These are phyloP conservation scores for Termitomyces titanicus DNA, from an alignment of 768 basidiomycete genomes.

Conservation along the genomic window DNA sequence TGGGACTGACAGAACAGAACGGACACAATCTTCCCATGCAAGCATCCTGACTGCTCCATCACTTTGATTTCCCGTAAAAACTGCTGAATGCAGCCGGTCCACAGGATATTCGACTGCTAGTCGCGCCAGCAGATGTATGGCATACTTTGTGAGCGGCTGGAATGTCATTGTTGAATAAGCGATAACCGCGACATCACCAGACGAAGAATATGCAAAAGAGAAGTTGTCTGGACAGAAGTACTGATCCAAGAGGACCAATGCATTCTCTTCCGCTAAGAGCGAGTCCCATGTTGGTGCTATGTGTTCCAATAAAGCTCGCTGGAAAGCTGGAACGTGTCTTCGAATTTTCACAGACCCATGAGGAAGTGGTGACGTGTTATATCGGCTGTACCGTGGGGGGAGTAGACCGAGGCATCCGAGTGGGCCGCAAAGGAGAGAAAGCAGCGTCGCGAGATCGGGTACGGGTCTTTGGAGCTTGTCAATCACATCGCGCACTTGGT, in stretches of 20 bases:
- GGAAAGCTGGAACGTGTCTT: slow-evolving; percentile 53
- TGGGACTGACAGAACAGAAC: slow-evolving; percentile 62
- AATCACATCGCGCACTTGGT: slow-evolving; percentile 36
- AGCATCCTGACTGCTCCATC: slow-evolving; percentile 25
- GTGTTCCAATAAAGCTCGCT: slow-evolving; percentile 58
- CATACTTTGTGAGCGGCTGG: slow-evolving; percentile 42
- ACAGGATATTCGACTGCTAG: slow-evolving; percentile 64
- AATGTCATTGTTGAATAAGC: slow-evolving; percentile 68
- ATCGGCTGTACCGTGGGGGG: slow-evolving; percentile 49
- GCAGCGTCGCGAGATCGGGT: slow-evolving; percentile 45
- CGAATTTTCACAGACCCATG: slow-evolving; percentile 26
- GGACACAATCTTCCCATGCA: slow-evolving; percentile 77
- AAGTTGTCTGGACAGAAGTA: slow-evolving; percentile 74
- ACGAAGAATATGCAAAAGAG: slow-evolving; percentile 42
- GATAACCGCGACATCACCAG: slow-evolving; percentile 50
- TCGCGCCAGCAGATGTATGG: slow-evolving; percentile 49
- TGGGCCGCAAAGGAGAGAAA: slow-evolving; percentile 54
- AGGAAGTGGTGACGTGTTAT: slow-evolving; percentile 38
- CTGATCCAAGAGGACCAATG: slow-evolving; percentile 47
- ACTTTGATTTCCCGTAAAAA: slow-evolving; percentile 31
- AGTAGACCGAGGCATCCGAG: slow-evolving; percentile 56
- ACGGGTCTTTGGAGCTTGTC: slow-evolving; percentile 43
- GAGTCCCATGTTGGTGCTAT: slow-evolving; percentile 70
- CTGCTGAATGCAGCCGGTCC: slow-evolving; percentile 56
- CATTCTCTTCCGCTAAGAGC: slow-evolving; percentile 45